Percentiles rank a stretch among this genome's conserved stretches.
Evolutionary conservation across 805 yeast species (phyloP).

Genomic region (Sugiyamaella mastotermitis): DNA sequence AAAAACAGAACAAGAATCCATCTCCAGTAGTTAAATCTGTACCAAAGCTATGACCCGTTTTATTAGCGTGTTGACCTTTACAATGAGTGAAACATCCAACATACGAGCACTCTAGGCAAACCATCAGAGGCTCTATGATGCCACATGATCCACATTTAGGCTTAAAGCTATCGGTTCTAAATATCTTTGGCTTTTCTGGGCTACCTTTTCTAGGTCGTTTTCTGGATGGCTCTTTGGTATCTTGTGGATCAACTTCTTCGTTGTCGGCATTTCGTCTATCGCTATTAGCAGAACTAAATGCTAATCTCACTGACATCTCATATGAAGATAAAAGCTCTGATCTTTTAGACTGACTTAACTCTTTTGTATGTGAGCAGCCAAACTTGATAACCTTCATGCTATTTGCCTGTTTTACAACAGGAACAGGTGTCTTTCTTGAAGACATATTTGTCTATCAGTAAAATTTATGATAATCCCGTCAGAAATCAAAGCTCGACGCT

Average conservation of each 20-base stretch:
- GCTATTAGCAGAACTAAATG: constrained; percentile 5
- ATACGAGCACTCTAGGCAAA: constrained; percentile 19
- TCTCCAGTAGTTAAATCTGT: constrained; percentile 51
- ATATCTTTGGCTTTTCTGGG: background rate
- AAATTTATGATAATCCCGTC: too few species aligned
- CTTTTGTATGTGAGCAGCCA: constrained; percentile 1
- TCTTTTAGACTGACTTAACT: background rate
- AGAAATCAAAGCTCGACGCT: too few species aligned
- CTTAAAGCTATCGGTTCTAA: background rate
- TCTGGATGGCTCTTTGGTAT: background rate
- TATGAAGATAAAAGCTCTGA: constrained; percentile 9
- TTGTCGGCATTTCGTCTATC: background rate
- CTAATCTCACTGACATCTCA: constrained; percentile 13
- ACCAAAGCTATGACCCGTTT: constrained; percentile 37
- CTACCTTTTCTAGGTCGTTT: constrained; percentile 1
- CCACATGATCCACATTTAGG: constrained; percentile 11
- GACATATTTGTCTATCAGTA: too few species aligned
- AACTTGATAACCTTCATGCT: too few species aligned
- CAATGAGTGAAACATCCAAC: constrained; percentile 16
- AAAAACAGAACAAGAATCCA: constrained; percentile 67
- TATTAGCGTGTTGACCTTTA: constrained; percentile 9
- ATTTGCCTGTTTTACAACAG: too few species aligned
- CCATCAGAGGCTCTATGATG: constrained; percentile 7
- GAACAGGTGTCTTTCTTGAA: too few species aligned
- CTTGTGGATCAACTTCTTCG: background rate